Evolutionary conservation across 768 basidiomycete species (phyloP).

Genomic region (Trametes gibbosa): DNA sequence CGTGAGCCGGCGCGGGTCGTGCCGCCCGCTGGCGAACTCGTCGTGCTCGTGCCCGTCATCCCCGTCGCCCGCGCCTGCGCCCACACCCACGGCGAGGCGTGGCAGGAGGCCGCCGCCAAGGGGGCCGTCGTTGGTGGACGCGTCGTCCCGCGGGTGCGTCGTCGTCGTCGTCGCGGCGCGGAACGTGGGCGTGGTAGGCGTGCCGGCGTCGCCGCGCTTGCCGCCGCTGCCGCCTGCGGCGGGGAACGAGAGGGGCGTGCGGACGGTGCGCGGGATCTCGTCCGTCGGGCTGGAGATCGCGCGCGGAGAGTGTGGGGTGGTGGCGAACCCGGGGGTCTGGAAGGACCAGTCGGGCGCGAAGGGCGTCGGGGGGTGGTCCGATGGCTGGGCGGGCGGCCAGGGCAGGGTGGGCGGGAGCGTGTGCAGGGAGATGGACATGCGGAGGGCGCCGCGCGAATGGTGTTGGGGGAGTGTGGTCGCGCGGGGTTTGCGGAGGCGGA

Average conservation of each 20-base stretch:
- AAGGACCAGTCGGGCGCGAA: constrained; percentile 18
- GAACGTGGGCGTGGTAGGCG: constrained; percentile 15
- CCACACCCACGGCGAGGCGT: background rate
- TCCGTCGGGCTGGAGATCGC: constrained; percentile 18
- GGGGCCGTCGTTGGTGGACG: too few relatives aligned
- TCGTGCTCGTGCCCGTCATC: constrained; percentile 21
- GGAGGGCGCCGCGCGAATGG: background rate
- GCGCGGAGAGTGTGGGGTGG: constrained; percentile 12
- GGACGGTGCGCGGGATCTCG: constrained; percentile 4
- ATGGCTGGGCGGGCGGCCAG: background rate
- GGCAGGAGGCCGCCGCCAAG: background rate
- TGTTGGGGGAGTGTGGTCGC: constrained; percentile 2
- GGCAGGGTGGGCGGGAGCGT: constrained; percentile 12
- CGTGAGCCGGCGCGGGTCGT: constrained; percentile 18
- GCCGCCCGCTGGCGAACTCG: constrained; percentile 18
- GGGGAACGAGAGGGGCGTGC: background rate
- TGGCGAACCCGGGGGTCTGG: constrained; percentile 11
- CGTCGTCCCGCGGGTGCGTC: background rate
- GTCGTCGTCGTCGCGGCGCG: constrained; percentile 9
- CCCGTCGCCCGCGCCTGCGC: background rate
- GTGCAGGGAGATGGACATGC: constrained; percentile 16
- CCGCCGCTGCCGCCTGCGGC: too few relatives aligned
- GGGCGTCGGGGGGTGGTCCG: constrained; percentile 9
- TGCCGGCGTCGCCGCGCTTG: background rate
- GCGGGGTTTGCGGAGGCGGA: constrained; percentile 37